phyloP scores from a whole-genome alignment of 1,284 basidiomycete species.

The Puccinia novopanici region DNA sequence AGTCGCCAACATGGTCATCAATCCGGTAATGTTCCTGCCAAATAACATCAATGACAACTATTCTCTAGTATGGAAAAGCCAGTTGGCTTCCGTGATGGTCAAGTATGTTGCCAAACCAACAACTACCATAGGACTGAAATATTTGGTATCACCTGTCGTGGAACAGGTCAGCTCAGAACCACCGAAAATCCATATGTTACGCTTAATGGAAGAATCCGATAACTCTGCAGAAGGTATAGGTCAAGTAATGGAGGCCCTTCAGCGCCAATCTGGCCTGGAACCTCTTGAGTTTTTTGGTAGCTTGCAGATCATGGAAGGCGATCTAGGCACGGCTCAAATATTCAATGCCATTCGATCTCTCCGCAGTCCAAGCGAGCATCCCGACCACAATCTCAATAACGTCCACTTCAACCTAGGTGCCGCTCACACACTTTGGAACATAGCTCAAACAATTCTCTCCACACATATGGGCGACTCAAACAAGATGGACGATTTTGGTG shows the following conservation, averaged over 20 bases:
- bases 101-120: not conserved
- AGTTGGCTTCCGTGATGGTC: not conserved
- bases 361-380: not conserved
- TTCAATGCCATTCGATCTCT: not conserved
- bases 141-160: not conserved
- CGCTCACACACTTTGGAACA: too few relatives aligned
- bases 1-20: not conserved
- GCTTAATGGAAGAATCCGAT: not conserved
- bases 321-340: not conserved
- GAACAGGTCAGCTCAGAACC: not conserved
- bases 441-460: constrained; percentile 6
- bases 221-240: constrained; percentile 7
- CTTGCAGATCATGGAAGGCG: not conserved
- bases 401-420: not conserved
- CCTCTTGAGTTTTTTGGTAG: not conserved
- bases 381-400: not conserved
- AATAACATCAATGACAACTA: not conserved
- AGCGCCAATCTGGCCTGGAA: not conserved
- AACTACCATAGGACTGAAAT: too few relatives aligned
- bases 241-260: not conserved
- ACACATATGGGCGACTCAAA: not conserved
- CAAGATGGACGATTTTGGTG: not conserved
- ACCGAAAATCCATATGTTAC: not conserved
- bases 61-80: too few relatives aligned
- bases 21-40: not conserved